These are phyloP conservation scores for Porpolomopsis calyptriformis DNA, from an alignment of 768 basidiomycete genomes.

Conservation along the genomic window DNA sequence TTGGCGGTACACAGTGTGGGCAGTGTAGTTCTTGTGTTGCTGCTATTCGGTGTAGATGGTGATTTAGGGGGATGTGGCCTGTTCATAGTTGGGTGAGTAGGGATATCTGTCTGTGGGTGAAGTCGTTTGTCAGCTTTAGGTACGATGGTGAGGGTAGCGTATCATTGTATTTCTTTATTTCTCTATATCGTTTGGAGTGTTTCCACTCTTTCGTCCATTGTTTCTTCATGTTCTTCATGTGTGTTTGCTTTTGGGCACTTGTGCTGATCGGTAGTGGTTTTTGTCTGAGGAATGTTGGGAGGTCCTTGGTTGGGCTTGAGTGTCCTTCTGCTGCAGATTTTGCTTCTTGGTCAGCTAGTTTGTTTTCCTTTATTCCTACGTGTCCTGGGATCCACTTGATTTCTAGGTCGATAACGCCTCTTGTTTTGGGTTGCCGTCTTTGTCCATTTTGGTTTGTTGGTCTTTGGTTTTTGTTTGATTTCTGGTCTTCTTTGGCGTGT, in stretches of 20 bases:
- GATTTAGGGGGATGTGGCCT: constrained; percentile 20
- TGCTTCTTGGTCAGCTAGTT: constrained; percentile 17
- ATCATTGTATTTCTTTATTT: not conserved
- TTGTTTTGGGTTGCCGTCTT: not conserved
- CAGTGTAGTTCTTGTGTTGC: constrained; percentile 18
- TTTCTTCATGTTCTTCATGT: constrained; percentile 6
- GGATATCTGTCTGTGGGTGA: constrained; percentile 6
- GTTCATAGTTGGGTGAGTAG: constrained; percentile 23
- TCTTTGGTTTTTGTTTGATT: constrained; percentile 1
- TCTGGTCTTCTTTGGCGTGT: not conserved
- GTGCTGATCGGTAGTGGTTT: constrained; percentile 11
- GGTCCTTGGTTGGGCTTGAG: not conserved
- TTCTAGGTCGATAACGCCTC: constrained; percentile 1
- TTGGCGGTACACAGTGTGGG: constrained; percentile 19
- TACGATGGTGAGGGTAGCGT: not conserved
- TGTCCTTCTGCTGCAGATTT: constrained; percentile 12
- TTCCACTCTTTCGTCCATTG: constrained; percentile 4
- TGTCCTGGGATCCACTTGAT: constrained; percentile 20
- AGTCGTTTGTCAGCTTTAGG: constrained; percentile 4
- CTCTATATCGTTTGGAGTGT: not conserved
- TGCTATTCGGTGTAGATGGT: constrained; percentile 21
- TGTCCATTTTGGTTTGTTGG: not conserved
- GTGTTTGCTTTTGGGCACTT: constrained; percentile 11
- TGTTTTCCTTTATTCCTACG: constrained; percentile 11
- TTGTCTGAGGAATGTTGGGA: not conserved